Evolutionary conservation across 345 rosid species (phyloP).

Genomic region (Erucastrum elatum): DNA sequence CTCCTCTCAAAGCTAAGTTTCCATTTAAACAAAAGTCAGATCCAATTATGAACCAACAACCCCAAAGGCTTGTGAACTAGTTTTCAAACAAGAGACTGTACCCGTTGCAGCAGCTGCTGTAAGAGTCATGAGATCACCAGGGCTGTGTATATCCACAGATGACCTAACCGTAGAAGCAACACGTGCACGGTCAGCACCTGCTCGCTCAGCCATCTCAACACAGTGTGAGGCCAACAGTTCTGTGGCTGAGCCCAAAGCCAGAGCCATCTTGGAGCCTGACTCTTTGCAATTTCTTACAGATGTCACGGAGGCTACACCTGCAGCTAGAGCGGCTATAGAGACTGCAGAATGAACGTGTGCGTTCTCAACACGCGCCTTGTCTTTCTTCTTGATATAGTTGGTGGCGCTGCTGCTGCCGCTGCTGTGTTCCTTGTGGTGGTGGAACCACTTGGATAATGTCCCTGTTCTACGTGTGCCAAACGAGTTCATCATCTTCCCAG

Average conservation of each 20-base stretch:
- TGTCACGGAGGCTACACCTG: slow-evolving; percentile 87
- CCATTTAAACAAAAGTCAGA: slow-evolving; percentile 13
- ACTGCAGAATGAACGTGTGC: slow-evolving; percentile 75
- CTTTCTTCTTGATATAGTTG: slow-evolving; percentile 62
- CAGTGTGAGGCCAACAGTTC: slow-evolving; percentile 90
- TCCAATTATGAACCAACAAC: not conserved
- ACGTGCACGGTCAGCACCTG: slow-evolving; percentile 75
- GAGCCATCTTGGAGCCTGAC: slow-evolving; percentile 61
- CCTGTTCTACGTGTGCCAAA: slow-evolving; percentile 55
- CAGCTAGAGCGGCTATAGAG: slow-evolving; percentile 89
- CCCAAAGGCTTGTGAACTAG: slow-evolving; percentile 3
- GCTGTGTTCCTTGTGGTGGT: slow-evolving; percentile 62
- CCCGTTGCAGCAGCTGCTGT: slow-evolving; percentile 98
- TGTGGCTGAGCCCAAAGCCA: slow-evolving; percentile 80
- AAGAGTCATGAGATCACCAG: slow-evolving; percentile 86
- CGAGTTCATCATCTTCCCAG: slow-evolving; percentile 56
- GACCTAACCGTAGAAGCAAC: slow-evolving; percentile 71
- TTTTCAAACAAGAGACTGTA: slow-evolving; percentile 24
- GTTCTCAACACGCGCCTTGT: slow-evolving; percentile 68
- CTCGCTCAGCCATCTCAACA: slow-evolving; percentile 75
- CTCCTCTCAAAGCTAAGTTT: slow-evolving; percentile 78
- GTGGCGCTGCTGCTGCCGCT: slow-evolving; percentile 33
- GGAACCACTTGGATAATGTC: slow-evolving; percentile 80
- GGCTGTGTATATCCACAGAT: slow-evolving; percentile 71
- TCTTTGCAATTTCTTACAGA: slow-evolving; percentile 51